Conservation (phyloP, 768 basidiomycete genomes). For the Lyophyllum decastes region DNA sequence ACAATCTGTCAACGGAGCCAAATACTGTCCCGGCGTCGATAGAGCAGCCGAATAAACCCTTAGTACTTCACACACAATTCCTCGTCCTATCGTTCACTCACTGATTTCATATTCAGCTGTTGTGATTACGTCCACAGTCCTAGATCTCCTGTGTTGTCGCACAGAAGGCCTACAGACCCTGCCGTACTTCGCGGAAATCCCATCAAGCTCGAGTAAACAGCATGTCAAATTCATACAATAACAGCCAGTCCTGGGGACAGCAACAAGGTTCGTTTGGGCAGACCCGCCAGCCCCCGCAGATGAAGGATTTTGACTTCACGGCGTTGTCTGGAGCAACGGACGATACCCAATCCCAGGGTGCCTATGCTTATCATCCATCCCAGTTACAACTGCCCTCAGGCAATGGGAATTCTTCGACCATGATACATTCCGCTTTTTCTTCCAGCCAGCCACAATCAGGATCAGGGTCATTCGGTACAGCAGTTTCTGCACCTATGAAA, state of each 20-base stretch:
- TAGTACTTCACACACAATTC: neutral
- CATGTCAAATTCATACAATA: constrained; percentile 14
- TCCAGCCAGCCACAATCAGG: constrained; percentile 5
- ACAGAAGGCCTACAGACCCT: constrained; percentile 3
- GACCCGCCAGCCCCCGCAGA: constrained; percentile 13
- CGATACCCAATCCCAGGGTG: constrained; percentile 9
- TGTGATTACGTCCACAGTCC: neutral
- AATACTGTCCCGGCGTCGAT: neutral
- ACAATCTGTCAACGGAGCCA: neutral
- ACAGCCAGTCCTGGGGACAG: constrained; percentile 20
- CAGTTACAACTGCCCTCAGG: constrained; percentile 12
- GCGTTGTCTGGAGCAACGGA: constrained; percentile 8
- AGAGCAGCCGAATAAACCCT: neutral
- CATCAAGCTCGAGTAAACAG: constrained; percentile 1
- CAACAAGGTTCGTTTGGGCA: constrained; percentile 12
- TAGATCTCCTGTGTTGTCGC: constrained; percentile 6
- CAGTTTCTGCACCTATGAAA: neutral
- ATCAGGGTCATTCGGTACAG: constrained; percentile 8
- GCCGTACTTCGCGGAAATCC: constrained; percentile 18
- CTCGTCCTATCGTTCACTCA: neutral
- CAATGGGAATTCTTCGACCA: constrained; percentile 3
- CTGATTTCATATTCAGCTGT: neutral
- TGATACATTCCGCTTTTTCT: constrained; percentile 11
- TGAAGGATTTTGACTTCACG: constrained; percentile 16
- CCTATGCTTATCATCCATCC: constrained; percentile 15